Evolutionary conservation across 225 moss, liverwort and hornwort species (phyloP).

Genomic region (Asterella californica): DNA sequence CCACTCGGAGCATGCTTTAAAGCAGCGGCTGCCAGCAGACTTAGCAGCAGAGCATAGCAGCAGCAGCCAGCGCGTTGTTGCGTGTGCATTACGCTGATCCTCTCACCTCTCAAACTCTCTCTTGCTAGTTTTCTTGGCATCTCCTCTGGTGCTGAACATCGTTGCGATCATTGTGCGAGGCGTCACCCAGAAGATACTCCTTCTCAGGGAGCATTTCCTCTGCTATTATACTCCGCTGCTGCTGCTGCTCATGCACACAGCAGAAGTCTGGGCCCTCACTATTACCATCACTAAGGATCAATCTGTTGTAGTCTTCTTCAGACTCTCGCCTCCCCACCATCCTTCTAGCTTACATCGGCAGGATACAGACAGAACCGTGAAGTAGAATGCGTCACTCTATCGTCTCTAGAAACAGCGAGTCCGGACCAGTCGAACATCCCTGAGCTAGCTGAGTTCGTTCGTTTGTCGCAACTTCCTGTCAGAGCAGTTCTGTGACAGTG

Average conservation of each 20-base stretch:
- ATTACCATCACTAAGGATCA: not conserved
- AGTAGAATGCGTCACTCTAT: conserved; percentile 1
- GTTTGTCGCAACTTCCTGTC: conserved; percentile 4
- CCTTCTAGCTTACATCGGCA: not conserved
- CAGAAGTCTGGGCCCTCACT: not conserved
- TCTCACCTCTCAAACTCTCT: not conserved
- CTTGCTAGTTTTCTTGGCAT: not conserved
- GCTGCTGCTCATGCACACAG: not conserved
- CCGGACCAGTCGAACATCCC: not conserved
- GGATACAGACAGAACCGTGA: not conserved
- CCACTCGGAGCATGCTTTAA: not conserved
- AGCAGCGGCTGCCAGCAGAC: not conserved
- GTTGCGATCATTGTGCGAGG: conserved; percentile 12
- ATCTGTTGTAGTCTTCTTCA: not conserved
- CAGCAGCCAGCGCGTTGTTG: not conserved
- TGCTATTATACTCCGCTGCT: not conserved
- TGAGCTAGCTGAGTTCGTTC: not conserved
- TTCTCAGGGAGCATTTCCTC: not conserved
- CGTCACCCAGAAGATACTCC: conserved; percentile 14
- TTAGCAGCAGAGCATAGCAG: not conserved
- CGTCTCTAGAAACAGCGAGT: not conserved
- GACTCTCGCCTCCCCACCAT: not conserved
- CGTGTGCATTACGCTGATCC: not conserved
- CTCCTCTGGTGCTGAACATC: not conserved
- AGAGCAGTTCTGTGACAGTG: conserved; percentile 15